Base-by-base conservation (phyloP, 495 filamentous ascomycete species). In the Glonium stellatum region DNA sequence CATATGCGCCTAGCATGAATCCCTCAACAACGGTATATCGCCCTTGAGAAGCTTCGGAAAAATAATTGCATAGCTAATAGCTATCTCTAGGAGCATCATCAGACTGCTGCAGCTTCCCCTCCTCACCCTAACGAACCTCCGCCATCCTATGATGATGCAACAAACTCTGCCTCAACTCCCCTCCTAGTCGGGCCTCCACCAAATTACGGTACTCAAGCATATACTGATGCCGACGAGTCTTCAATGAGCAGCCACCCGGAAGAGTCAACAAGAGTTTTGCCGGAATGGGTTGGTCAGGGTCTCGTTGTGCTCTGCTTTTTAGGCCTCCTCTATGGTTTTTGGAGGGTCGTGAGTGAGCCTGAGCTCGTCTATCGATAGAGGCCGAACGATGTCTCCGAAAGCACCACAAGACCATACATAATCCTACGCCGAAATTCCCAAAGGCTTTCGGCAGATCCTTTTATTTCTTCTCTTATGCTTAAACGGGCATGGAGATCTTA, bases 261-360 rank as follows among this genome's bases (percentile, higher is more conserved):
- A 25, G 31, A 15, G 15, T 48, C 46, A 6, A 18, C 42, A 13
- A 44, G 64, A 48, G 27, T 47, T 1, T 48, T 67, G 12, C 64
- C 64, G 0, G 60, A 63, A 41, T 67, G 64, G 64, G 55, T 67
- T 21, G 64, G 64, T 0, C 64, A 67, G 31, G 51, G 35, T 1
- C 19, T 67, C 1, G 64, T 67, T 5, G 64, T 67, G 4, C 15
- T 62, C 22, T 51, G 34, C 55, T 67, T 67, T 46, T 18, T 67
- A 12, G 36, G 22, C 35, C 60, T 67, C 35, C 51, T 67, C n/a
- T 67, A 63, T 35, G 53, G 51, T 10, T 63, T 67, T 39, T 67
- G 44, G 34, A 57, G 31, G 36, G 36, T 67, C 6, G 41, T 67
- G 46, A 57, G 60, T 46, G 58, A 65, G 36, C 6, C 61, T 0